These are phyloP conservation scores for Rhipidocladum racemiflorum DNA, from an alignment of 176 grass and related monocot genomes.

Conservation along the genomic window DNA sequence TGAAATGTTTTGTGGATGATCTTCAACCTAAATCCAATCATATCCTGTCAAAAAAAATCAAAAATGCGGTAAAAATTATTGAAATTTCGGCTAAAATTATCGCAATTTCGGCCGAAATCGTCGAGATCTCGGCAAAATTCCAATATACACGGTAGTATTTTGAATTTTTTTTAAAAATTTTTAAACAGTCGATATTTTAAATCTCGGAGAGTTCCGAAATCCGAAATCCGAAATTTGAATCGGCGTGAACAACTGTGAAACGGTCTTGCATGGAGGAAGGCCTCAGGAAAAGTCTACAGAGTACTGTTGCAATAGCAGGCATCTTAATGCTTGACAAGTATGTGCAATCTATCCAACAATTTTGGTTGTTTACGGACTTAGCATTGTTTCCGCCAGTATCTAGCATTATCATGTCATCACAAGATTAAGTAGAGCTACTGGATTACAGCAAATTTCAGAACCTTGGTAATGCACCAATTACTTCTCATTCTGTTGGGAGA, in stretches of 20 bases:
- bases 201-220: too few species aligned
- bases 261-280: conserved; percentile 12
- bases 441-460: background rate
- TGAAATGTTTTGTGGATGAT: too few species aligned
- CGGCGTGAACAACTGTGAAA: conserved; percentile 19
- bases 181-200: too few species aligned
- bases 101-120: too few species aligned
- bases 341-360: background rate
- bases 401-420: background rate
- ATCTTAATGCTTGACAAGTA: background rate
- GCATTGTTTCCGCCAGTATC: background rate
- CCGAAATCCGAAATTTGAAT: too few species aligned
- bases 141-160: too few species aligned
- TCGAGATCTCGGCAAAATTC: too few species aligned
- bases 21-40: too few species aligned
- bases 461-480: background rate
- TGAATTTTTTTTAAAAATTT: too few species aligned
- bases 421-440: background rate
- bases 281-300: conserved; percentile 5
- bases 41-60: too few species aligned
- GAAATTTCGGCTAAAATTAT: too few species aligned
- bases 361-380: background rate
- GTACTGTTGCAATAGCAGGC: background rate
- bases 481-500: background rate
- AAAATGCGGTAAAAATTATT: too few species aligned